Conservation (phyloP, 148 eudicot genomes). For the Polygonum maritimum region DNA sequence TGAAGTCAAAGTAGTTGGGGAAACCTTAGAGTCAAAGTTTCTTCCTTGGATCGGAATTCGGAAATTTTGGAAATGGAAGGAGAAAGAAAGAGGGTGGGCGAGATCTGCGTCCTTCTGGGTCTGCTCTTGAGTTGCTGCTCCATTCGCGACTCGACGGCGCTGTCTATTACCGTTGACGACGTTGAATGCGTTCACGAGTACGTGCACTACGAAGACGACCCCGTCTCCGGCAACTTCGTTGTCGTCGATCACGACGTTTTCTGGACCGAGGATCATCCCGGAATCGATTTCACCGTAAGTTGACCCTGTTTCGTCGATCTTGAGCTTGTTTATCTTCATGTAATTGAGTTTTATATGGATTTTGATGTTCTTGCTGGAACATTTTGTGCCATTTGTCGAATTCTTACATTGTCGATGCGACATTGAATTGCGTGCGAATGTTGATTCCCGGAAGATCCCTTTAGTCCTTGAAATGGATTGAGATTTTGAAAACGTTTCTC, state of each 20-base stretch:
- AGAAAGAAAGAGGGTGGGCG: constrained; percentile 11
- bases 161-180: constrained; percentile 71
- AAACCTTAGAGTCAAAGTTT: not conserved
- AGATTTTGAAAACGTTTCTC: too few species aligned
- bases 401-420: not conserved
- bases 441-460: too few species aligned
- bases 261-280: constrained; percentile 93
- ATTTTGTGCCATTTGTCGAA: not conserved
- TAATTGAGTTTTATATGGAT: too few species aligned
- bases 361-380: too few species aligned
- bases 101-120: constrained; percentile 22
- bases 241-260: constrained; percentile 88
- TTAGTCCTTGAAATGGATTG: too few species aligned
- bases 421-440: not conserved
- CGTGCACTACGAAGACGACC: constrained; percentile 70
- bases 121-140: constrained; percentile 28
- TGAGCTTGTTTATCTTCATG: not conserved
- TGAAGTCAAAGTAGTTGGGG: not conserved
- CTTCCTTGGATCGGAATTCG: not conserved
- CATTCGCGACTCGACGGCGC: constrained; percentile 26
- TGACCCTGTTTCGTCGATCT: not conserved
- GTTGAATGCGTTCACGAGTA: constrained; percentile 84
- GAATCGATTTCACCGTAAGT: constrained; percentile 78
- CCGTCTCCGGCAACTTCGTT: constrained; percentile 81
- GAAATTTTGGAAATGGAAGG: constrained; percentile 17